Evolutionary conservation across 106 monocot species (phyloP).

Genomic region (Acorus gramineus): DNA sequence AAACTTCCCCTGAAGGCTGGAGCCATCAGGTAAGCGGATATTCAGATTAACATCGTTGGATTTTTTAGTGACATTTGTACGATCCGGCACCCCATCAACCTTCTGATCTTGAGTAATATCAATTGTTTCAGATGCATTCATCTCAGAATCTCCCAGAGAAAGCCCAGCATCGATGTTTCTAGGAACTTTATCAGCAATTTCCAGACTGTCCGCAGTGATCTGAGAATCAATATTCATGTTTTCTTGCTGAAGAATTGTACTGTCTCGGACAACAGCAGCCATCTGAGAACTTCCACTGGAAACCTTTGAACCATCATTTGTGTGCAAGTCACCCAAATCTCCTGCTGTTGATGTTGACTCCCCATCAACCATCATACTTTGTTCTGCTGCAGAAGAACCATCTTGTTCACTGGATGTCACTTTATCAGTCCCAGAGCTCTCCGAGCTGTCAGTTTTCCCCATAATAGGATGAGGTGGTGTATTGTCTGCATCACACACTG

Average conservation of each 20-base stretch:
- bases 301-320: not conserved
- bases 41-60: constrained; percentile 57
- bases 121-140: not conserved
- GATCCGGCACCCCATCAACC: constrained; percentile 6
- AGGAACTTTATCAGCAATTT: not conserved
- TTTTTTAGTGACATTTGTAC: constrained; percentile 22
- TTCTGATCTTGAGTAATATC: constrained; percentile 10
- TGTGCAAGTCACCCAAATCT: not conserved
- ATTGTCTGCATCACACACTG: constrained; percentile 7
- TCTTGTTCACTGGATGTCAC: not conserved
- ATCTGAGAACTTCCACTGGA: too few relatives aligned
- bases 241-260: too few relatives aligned
- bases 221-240: too few relatives aligned
- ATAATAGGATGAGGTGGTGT: constrained; percentile 3
- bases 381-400: constrained; percentile 7
- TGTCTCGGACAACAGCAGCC: too few relatives aligned
- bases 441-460: not conserved
- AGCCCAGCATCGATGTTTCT: not conserved
- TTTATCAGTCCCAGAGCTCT: too few relatives aligned
- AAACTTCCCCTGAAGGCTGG: constrained; percentile 54
- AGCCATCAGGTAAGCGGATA: constrained; percentile 69
- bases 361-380: not conserved
- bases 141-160: constrained; percentile 10
- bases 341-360: too few relatives aligned
- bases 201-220: not conserved